A percentile compares a stretch with the other conserved stretches of the same genome.
These are phyloP conservation scores for Thermomyces lanuginosus DNA, from an alignment of 2,329 filamentous ascomycete species.

Conservation along the genomic window DNA sequence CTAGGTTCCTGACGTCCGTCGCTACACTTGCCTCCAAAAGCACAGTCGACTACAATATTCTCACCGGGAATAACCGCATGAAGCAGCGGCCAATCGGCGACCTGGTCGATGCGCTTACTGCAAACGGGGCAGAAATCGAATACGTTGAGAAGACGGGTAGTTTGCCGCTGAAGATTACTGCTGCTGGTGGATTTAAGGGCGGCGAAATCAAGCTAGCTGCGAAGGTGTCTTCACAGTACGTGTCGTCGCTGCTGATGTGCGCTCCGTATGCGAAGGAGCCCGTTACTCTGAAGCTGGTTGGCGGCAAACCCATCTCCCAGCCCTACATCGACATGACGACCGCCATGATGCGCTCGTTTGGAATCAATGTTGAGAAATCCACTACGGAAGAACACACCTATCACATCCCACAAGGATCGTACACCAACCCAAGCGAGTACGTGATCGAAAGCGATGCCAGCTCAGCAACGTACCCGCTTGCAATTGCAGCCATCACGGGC, in stretches of 20 bases:
- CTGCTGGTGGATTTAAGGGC: constrained; percentile 67
- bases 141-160: constrained; percentile 74
- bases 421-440: constrained; percentile 72
- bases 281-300: constrained; percentile 75
- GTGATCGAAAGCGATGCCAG: constrained; percentile 93
- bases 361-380: constrained; percentile 62
- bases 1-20: constrained; percentile 85
- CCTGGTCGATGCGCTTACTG: constrained; percentile 72
- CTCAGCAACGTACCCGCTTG: constrained; percentile 89
- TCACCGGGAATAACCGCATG: constrained; percentile 93
- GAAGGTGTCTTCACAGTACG: constrained; percentile 96
- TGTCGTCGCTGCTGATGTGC: constrained; percentile 91
- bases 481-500: constrained; percentile 86
- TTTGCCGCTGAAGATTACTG: constrained; percentile 66
- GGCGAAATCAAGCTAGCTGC: constrained; percentile 83
- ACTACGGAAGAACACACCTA: constrained; percentile 74
- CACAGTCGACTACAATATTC: constrained; percentile 49
- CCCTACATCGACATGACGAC: constrained; percentile 98
- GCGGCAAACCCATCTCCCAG: constrained; percentile 95
- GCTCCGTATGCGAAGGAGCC: constrained; percentile 91
- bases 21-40: constrained; percentile 61
- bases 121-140: constrained; percentile 73
- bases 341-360: constrained; percentile 90
- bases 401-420: constrained; percentile 71
- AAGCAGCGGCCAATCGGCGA: constrained; percentile 87